Evolutionary conservation across 495 filamentous ascomycete species (phyloP).

Genomic region (Geoglossum glabrum): DNA sequence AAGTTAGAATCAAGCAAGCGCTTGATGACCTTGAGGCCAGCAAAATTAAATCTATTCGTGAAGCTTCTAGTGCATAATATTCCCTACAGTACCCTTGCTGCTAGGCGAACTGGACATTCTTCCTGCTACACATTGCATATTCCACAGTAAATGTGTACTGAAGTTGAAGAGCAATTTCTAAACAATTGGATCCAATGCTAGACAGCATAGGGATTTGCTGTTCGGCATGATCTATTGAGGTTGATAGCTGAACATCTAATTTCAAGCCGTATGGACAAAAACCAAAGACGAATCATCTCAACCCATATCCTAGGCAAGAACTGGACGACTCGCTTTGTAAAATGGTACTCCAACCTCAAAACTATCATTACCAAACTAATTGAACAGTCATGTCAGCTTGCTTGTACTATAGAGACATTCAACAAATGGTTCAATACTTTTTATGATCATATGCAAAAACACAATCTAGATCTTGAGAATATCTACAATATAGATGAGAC

Average conservation of each 20-base stretch:
- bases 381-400: neutral
- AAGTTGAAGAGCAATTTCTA: neutral
- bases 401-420: neutral
- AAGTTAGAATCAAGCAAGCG: no score
- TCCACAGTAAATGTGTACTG: neutral
- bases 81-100: neutral
- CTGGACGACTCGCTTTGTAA: neutral
- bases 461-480: neutral
- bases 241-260: neutral
- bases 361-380: neutral
- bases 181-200: neutral
- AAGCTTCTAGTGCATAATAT: no score
- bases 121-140: neutral
- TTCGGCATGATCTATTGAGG: neutral
- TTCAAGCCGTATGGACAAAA: neutral
- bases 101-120: neutral
- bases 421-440: neutral
- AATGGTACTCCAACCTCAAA: neutral
- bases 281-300: neutral
- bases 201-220: neutral
- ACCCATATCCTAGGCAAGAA: neutral
- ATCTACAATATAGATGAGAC: no score
- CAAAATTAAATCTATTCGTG: no score
- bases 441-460: neutral
- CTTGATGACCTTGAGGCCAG: no score